phyloP scores from a whole-genome alignment of 2,329 filamentous ascomycete species.

The Lachnellula hyalina region DNA sequence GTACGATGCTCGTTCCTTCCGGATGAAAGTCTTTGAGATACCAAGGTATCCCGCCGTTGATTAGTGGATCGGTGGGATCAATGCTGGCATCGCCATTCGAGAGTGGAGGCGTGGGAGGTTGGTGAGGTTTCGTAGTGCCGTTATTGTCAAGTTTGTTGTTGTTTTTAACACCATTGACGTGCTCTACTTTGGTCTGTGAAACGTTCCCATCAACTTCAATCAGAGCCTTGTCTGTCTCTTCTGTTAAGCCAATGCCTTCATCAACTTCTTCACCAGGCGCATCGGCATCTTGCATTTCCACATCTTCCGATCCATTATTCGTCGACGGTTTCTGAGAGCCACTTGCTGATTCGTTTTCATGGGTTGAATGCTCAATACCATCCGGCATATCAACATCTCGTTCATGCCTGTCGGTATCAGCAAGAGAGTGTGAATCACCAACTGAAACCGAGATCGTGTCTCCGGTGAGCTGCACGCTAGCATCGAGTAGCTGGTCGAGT shows the following conservation, averaged over 20 bases:
- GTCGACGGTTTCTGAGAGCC: background rate
- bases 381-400: conserved; percentile 20
- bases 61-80: conserved; percentile 36
- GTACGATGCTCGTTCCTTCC: conserved; percentile 71
- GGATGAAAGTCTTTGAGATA: conserved; percentile 79
- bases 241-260: conserved; percentile 15
- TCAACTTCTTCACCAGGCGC: conserved; percentile 21
- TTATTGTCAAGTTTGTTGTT: conserved; percentile 42
- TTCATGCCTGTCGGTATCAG: conserved; percentile 37
- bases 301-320: conserved; percentile 31
- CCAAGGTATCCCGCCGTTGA: conserved; percentile 78
- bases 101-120: conserved; percentile 59
- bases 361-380: conserved; percentile 9
- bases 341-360: conserved; percentile 5
- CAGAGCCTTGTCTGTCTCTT: conserved; percentile 6
- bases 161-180: conserved; percentile 27
- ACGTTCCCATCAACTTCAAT: conserved; percentile 20
- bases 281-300: conserved; percentile 33
- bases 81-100: conserved; percentile 48
- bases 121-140: conserved; percentile 31
- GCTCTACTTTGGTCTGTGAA: conserved; percentile 18
- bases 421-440: conserved; percentile 36
- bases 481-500: conserved; percentile 67
- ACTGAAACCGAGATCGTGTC: conserved; percentile 39
- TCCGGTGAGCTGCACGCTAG: conserved; percentile 48